Base-by-base conservation (phyloP, 306 rosid species). In the Carpinus fangiana region DNA sequence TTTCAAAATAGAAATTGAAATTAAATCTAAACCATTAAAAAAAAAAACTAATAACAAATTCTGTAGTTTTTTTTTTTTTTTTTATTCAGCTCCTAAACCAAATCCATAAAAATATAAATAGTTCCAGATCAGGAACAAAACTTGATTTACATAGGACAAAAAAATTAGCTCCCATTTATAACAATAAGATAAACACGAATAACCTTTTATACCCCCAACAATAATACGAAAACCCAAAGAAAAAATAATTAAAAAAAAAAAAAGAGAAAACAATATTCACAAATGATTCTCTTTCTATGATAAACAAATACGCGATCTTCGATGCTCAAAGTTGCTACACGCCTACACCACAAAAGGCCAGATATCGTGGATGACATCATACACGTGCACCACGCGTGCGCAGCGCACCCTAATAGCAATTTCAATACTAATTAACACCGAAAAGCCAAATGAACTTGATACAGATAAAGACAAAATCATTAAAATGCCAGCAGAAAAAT, bases 381-480 rank as follows among this genome's bases (percentile, higher is more conserved):
- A 4, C 82, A 74, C 71, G 72, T 83, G 73, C 75, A 78, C 72
- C 59, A 45, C 76, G 78, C 75, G 57, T 51, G 83, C 78, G 83
- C 78, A 10, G 55, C 17, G 78, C 72, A 72, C 74, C 9, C 17
- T 31, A 34, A 5, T 23, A 21, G 28, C 38, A 16, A 72, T 36
- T 48, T 21, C 41, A 26, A 36, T 46, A 26, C 12, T 31, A 31
- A 0, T 23, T 23, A 31, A 13, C 38, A 18, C 82, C 66, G 13
- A 56, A 61, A 57, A 52, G 46, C 31, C 68, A 78, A 65, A 74
- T 16, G 31, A 74, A 64, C 14, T 34, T 62, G 3, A 76, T 60
- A 12, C 66, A 7, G 18, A 76, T 20, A 52, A 10, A 12, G 88
- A 84, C 83, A 84, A 84, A 70, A 45, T n/a, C 57, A 48, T 81